Evolutionary conservation across 2,329 filamentous ascomycete species (phyloP), one percentile per base, ranked within the genome.

Genomic region (Juglanconis oblonga): DNA sequence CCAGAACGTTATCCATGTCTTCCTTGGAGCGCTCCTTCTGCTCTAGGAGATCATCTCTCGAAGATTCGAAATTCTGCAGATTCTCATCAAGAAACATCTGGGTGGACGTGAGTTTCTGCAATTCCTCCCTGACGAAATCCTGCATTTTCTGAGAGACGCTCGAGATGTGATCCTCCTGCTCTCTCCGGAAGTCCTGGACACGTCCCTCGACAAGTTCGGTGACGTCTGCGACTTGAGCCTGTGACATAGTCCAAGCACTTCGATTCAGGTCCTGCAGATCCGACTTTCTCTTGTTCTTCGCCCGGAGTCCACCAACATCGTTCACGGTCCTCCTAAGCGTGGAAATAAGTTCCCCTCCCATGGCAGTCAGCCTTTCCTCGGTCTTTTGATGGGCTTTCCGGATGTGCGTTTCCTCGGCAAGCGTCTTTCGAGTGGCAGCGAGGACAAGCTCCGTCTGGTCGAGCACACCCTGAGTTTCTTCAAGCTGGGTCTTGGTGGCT

Each of bases 361-460:
- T 83, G 36, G 81, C 79, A 14, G 85, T 84, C 44, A 99, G 85
- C 68, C 89, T 84, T 64, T 85, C 82, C 71, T 99, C 95, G 0
- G 95, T 98, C 63, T 87, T 79, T 71, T 96, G 83, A 70, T 99
- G 92, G 0, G 94, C 94, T 72, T 90, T 88, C 31, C 93, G 86
- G 10, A 97, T 75, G 55, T 86, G 78, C 0, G 85, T 88, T 74
- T 99, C 95, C 65, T 97, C 92, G 0, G 85, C 85, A 6, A 99
- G 81, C 24, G 82, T 86, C 66, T 88, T 86, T 52, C 87, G 87
- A 0, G 94, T 97, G 53, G 90, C 86, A 13, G 84, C 82, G 8
- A 99, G 79, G 14, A 96, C 89, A 38, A 90, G 83, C 67, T 98
- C 94, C 0, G 93, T 97, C 73, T 96, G 91, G 61, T 94, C 90